A percentile compares a stretch with the other conserved stretches of the same genome.
phyloP scores from a whole-genome alignment of 1,284 basidiomycete genomes.

The Tilletia indica region DNA sequence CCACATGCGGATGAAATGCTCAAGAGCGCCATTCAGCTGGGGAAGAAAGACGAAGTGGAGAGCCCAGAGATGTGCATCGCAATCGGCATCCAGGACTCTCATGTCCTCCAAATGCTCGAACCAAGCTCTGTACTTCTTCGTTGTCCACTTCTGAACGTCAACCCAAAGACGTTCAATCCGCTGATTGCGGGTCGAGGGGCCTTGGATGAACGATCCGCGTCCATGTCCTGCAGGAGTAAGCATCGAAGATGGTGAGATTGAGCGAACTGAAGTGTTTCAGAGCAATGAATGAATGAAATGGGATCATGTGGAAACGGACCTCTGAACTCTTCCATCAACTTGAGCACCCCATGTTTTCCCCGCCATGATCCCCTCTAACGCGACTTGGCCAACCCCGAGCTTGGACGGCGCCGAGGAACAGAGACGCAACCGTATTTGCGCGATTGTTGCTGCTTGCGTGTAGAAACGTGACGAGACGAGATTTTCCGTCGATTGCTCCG shows the following conservation, averaged over 20 bases:
- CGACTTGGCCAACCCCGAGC: slow-evolving; percentile 16
- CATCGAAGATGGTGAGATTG: not conserved
- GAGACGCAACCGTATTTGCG: slow-evolving; percentile 12
- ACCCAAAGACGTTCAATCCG: slow-evolving; percentile 12
- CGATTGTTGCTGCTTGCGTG: slow-evolving; percentile 23
- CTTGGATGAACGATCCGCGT: not conserved
- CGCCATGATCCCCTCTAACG: slow-evolving; percentile 19
- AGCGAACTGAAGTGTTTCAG: not conserved
- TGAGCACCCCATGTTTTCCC: slow-evolving; percentile 16
- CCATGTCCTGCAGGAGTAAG: not conserved
- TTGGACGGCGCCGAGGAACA: slow-evolving; percentile 6
- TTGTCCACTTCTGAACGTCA: slow-evolving; percentile 8
- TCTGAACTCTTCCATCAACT: slow-evolving; percentile 15
- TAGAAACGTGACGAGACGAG: slow-evolving; percentile 16
- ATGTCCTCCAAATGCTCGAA: slow-evolving; percentile 1
- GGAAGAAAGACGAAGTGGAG: slow-evolving; percentile 5
- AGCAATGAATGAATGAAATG: not conserved
- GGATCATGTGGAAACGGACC: slow-evolving; percentile 14
- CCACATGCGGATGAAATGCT: slow-evolving; percentile 10
- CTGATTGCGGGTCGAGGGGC: slow-evolving; percentile 9
- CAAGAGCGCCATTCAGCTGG: slow-evolving; percentile 9
- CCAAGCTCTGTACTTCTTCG: slow-evolving; percentile 7
- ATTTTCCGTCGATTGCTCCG: slow-evolving; percentile 11
- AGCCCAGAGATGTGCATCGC: slow-evolving; percentile 4
- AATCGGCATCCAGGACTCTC: not conserved